phyloP scores from a whole-genome alignment of 140 eudicot genomes.

The Bidens hawaiensis region DNA sequence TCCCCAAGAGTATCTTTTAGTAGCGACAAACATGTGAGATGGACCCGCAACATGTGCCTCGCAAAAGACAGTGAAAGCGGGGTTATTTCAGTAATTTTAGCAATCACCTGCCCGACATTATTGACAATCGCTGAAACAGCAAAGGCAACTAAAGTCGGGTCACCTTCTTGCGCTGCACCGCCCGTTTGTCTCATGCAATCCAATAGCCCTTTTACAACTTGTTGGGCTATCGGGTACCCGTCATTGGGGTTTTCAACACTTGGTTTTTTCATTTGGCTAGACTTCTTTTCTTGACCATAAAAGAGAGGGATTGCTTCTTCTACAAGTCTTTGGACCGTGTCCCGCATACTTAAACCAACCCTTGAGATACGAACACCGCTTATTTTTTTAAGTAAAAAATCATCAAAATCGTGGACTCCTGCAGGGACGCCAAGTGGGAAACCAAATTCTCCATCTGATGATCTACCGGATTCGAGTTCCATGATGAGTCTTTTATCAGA shows the following conservation, averaged over 20 bases:
- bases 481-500: constrained; percentile 66
- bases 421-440: constrained; percentile 85
- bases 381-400: constrained; percentile 77
- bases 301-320: constrained; percentile 63
- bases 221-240: constrained; percentile 63
- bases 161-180: constrained; percentile 99
- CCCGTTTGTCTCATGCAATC: constrained; percentile 98
- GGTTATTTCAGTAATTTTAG: constrained; percentile 69
- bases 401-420: constrained; percentile 86
- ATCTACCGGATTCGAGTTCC: constrained; percentile 77
- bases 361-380: constrained; percentile 71
- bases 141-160: constrained; percentile 86
- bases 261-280: constrained; percentile 43
- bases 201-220: constrained; percentile 64
- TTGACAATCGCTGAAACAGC: constrained; percentile 82
- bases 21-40: constrained; percentile 55
- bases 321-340: constrained; percentile 58
- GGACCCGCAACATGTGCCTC: constrained; percentile 59
- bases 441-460: constrained; percentile 68
- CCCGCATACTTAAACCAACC: constrained; percentile 80
- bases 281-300: constrained; percentile 76
- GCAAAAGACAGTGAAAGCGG: constrained; percentile 41
- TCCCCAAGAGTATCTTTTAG: constrained; percentile 94
- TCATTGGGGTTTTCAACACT: constrained; percentile 65
- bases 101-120: constrained; percentile 65